phyloP scores from a whole-genome alignment of 2,329 filamentous ascomycete species.

The Remersonia thermophila region DNA sequence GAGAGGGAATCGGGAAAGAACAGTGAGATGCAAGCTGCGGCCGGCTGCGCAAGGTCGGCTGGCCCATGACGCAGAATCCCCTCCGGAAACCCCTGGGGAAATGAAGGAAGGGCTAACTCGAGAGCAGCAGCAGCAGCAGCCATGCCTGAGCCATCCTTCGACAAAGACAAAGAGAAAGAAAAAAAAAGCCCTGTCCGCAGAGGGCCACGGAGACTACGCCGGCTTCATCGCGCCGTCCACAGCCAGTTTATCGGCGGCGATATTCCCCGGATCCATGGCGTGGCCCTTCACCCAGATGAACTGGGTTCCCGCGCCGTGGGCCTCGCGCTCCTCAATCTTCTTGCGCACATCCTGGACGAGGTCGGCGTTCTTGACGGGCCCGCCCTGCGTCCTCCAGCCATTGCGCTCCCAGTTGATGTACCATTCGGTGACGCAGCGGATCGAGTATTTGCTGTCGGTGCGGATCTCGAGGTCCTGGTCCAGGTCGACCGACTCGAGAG shows the following conservation, averaged over 20 bases:
- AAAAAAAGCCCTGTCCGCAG: too few species aligned
- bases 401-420: constrained; percentile 62
- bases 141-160: too few species aligned
- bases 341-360: constrained; percentile 61
- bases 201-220: too few species aligned
- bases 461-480: constrained; percentile 62
- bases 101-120: too few species aligned
- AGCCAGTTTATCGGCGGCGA: constrained; percentile 67
- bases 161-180: too few species aligned
- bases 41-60: too few species aligned
- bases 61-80: too few species aligned
- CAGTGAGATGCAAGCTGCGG: too few species aligned
- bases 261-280: constrained; percentile 57
- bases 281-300: constrained; percentile 93
- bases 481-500: constrained; percentile 60
- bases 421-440: constrained; percentile 82
- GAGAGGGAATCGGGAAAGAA: too few species aligned
- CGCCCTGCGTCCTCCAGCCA: constrained; percentile 62
- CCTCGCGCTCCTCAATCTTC: constrained; percentile 57
- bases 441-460: constrained; percentile 84
- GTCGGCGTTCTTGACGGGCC: constrained; percentile 75
- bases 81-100: too few species aligned
- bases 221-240: constrained; percentile 26
- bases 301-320: constrained; percentile 46
- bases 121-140: too few species aligned